Evolutionary conservation across 306 rosid genomes (phyloP).

Genomic region (Cicer judaicum): DNA sequence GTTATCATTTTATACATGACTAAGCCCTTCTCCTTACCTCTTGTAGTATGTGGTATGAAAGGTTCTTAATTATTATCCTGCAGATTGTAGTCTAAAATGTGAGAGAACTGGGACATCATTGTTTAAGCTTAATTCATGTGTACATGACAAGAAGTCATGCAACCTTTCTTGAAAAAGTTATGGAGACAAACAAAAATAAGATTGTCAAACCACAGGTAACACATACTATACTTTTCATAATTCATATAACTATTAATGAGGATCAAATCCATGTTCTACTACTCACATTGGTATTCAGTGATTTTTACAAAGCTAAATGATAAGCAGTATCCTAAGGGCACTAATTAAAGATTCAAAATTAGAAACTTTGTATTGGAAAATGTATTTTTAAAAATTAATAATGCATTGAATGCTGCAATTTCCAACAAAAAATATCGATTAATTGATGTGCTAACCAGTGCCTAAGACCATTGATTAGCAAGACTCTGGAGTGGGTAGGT

Average conservation of each 20-base stretch:
- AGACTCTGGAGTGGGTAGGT: background rate
- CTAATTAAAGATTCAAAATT: background rate
- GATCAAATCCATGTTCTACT: background rate
- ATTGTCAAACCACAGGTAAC: constrained; percentile 11
- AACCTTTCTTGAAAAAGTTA: constrained; percentile 6
- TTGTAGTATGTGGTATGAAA: background rate
- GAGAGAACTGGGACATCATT: constrained; percentile 19
- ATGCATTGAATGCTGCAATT: background rate
- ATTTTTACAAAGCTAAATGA: too few relatives aligned
- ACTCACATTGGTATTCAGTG: too few relatives aligned
- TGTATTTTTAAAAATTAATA: background rate
- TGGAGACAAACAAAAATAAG: constrained; percentile 1
- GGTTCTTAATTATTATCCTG: constrained; percentile 7
- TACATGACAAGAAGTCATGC: background rate
- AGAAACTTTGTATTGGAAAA: background rate
- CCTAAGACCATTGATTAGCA: background rate
- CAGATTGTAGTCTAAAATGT: constrained; percentile 10
- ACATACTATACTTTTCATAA: constrained; percentile 6
- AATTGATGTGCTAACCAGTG: background rate
- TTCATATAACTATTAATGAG: background rate
- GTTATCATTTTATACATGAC: background rate
- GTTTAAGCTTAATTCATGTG: constrained; percentile 14
- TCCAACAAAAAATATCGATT: background rate
- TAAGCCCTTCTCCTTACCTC: constrained; percentile 10
- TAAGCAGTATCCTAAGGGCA: background rate